Base-by-base conservation (phyloP, 169 alveolate species). In the Plasmodium fragile region DNA sequence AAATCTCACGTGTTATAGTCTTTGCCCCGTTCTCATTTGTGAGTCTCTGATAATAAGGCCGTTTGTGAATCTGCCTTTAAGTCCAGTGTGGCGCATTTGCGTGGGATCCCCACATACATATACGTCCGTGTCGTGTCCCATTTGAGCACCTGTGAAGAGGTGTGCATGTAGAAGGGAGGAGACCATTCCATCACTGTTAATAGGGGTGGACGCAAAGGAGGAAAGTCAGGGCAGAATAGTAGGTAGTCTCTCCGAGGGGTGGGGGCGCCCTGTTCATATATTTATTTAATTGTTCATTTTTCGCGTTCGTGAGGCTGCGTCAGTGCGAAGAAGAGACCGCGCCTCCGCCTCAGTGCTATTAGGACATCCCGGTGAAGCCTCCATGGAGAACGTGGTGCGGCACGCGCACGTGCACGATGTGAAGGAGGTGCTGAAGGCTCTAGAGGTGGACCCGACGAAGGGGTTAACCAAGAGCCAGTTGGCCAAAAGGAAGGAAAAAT, bases 391-490 rank as follows among this genome's bases (percentile, higher is more conserved):
- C 22, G 53, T 77, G 13, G 8, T 89, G 43, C 79, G 81, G 55
- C 71, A 89, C 53, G 89, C 97, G 32, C 97, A 96, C 89, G 71
- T 87, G 25, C 65, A 81, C 18, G 84, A 78, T 28, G 96, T 92
- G 34, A 92, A 92, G 30, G 97, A 95, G 25, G 95, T 96, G 18
- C 83, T 96, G 55, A 78, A 82, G 45, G 92, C 95, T 65, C 82
- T 93, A 79, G 83, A 87, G 0, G 97, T 95, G 30, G 92, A 93
- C 22, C 81, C 73, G 8, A 90, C 93, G 10, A 39, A 53, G 4
- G 99, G 99, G 28, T 97, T 99, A 78, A 95, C 98, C 25, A 53
- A 83, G 45, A 96, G 92, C 87, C 98, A 98, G 78, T 99, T 97
- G 3, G 96, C 81, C 71, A 95, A 94, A 41, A 97, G 98, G 55